phyloP scores from a whole-genome alignment of 768 basidiomycete genomes.

The Nidularia sp. region DNA sequence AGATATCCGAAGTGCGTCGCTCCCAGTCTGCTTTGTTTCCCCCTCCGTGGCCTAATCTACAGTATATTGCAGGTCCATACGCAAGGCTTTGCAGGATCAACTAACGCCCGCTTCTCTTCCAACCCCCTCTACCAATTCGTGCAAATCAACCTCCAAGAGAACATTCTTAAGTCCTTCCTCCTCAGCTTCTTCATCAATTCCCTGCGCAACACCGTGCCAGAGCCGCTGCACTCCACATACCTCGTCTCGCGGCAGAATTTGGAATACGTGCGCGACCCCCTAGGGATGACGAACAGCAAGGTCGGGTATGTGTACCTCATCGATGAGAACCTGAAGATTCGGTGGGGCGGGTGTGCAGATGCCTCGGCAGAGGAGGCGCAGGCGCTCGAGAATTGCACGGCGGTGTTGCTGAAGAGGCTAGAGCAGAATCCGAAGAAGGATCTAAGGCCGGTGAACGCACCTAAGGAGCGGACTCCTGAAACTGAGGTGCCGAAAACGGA shows the following conservation, averaged over 20 bases:
- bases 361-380: slow-evolving; percentile 71
- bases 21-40: not conserved
- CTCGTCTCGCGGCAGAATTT: slow-evolving; percentile 80
- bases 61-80: slow-evolving; percentile 62
- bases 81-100: slow-evolving; percentile 60
- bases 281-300: slow-evolving; percentile 87
- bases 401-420: slow-evolving; percentile 62
- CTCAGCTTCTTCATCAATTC: slow-evolving; percentile 80
- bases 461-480: no score
- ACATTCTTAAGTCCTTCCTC: slow-evolving; percentile 86
- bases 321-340: slow-evolving; percentile 77
- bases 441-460: no score
- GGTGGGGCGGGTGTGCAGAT: slow-evolving; percentile 92
- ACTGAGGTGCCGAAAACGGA: no score
- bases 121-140: slow-evolving; percentile 68
- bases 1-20: slow-evolving; percentile 76
- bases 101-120: slow-evolving; percentile 44
- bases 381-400: slow-evolving; percentile 64
- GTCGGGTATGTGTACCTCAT: slow-evolving; percentile 92
- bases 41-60: not conserved
- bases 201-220: slow-evolving; percentile 64
- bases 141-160: slow-evolving; percentile 93
- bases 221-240: slow-evolving; percentile 64
- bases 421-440: slow-evolving; percentile 22
- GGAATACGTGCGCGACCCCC: slow-evolving; percentile 78